phyloP scores from a whole-genome alignment of 2,329 filamentous ascomycete species.

The Xylariaceae sp. region DNA sequence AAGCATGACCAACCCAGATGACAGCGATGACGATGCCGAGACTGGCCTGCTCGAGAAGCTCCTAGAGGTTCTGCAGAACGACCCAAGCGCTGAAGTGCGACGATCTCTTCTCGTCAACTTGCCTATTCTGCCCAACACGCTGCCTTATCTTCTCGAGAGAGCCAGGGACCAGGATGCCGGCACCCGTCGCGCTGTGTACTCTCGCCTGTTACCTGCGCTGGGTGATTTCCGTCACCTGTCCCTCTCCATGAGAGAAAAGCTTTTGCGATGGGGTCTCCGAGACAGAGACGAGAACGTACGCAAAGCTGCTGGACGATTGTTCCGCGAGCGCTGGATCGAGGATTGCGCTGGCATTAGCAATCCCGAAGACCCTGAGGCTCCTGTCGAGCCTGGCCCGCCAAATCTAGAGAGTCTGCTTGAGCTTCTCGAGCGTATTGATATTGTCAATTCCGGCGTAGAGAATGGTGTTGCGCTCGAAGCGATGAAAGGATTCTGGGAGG shows the following conservation, averaged over 20 bases:
- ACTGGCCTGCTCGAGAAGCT: conserved; percentile 75
- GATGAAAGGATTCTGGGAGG: conserved; percentile 95
- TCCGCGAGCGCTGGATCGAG: conserved; percentile 96
- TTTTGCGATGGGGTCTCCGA: conserved; percentile 87
- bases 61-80: conserved; percentile 83
- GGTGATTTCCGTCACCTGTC: conserved; percentile 94
- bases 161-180: conserved; percentile 82
- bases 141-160: conserved; percentile 83
- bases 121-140: conserved; percentile 74
- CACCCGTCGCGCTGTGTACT: conserved; percentile 81
- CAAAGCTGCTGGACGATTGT: conserved; percentile 83
- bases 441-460: conserved; percentile 83
- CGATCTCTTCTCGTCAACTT: conserved; percentile 84
- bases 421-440: conserved; percentile 86
- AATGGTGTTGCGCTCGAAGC: conserved; percentile 87
- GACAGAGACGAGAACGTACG: conserved; percentile 93
- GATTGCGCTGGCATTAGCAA: conserved; percentile 72
- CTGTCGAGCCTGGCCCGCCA: conserved; percentile 54
- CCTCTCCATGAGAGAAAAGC: conserved; percentile 88
- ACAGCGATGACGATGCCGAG: conserved; percentile 61
- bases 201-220: conserved; percentile 76
- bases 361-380: conserved; percentile 52
- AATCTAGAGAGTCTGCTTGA: conserved; percentile 82
- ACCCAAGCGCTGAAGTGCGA: conserved; percentile 88
- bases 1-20: conserved; percentile 63